Base-by-base conservation (phyloP, 805 yeast genomes). In the Metschnikowia koreensis region DNA sequence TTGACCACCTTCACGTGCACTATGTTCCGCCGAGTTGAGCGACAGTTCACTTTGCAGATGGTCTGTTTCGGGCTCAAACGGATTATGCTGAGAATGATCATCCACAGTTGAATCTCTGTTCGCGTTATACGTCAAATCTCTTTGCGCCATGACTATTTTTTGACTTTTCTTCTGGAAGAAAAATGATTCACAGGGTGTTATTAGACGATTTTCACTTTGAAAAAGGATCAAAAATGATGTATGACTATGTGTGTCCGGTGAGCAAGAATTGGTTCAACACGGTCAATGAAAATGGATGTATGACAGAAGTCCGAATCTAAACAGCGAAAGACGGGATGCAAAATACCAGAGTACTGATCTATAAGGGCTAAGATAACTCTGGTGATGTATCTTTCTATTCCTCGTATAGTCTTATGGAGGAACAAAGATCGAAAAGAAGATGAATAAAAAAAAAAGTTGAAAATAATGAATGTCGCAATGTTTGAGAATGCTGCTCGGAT, bases 61-160 rank as follows among this genome's bases (percentile, higher is more conserved):
- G 51, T 58, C 59, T 38, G 50, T 28, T 3, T 57, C 56, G 17
- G 56, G 49, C 16, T 42, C 54, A 33, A 56, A 56, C 27, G 60
- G 60, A 39, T 56, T 54, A 6, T 31, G 34, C 28, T 16, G 45
- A 1, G 46, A 13, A 13, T 26, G 47, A 15, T 48, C 52, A 11
- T 48, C 50, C 17, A 38, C 44, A 10, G 40, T 27, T 12, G 47
- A 37, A 26, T 44, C 41, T 33, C 36, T 41, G 22, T 46, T 46
- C n/a, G 47, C 27, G 51, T 71, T 69, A 46, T 52, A 61, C 3
- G 75, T 71, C 48, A 71, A 61, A 54, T 70, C 71, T 58, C 75
- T 58, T 45, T 62, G 70, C 37, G 60, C 47, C 65, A 63, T 63
- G 52, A 58, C 47, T 31, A 2, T 31, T 31, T 6, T 31, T 38